These are phyloP conservation scores for Pseudozyma sp. DNA, from an alignment of 1,284 basidiomycete species.

Conservation along the genomic window DNA sequence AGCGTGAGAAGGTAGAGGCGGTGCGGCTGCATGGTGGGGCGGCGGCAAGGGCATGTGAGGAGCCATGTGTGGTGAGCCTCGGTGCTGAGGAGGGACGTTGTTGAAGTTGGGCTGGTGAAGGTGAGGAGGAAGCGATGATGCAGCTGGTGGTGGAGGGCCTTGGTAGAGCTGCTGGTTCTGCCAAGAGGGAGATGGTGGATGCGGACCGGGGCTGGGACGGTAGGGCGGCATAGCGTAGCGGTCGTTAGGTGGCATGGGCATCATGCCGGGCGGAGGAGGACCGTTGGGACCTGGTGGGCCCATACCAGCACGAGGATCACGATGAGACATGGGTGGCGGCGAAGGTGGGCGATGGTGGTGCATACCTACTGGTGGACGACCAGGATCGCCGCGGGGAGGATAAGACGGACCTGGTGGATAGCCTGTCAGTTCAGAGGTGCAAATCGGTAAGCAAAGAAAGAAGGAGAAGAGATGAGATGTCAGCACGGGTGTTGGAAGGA, in stretches of 20 bases:
- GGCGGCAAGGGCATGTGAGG: constrained; percentile 44
- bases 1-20: constrained; percentile 29
- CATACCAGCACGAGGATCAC: constrained; percentile 38
- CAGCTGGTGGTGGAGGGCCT: constrained; percentile 32
- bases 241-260: constrained; percentile 42
- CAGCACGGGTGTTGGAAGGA: not conserved
- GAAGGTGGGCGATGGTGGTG: constrained; percentile 47
- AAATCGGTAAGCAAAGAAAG: not conserved
- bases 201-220: constrained; percentile 36
- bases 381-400: constrained; percentile 30
- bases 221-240: constrained; percentile 44
- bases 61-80: constrained; percentile 38
- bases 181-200: constrained; percentile 47
- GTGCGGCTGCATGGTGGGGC: constrained; percentile 20
- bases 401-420: constrained; percentile 45
- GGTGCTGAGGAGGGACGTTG: constrained; percentile 39
- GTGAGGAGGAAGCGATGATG: constrained; percentile 35
- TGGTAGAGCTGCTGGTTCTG: constrained; percentile 49
- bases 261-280: constrained; percentile 43
- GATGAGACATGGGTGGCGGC: constrained; percentile 45
- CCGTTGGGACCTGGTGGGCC: constrained; percentile 35
- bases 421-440: constrained; percentile 5
- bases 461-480: not conserved
- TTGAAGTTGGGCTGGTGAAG: constrained; percentile 37
- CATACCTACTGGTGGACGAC: constrained; percentile 37